Evolutionary conservation across 2,329 filamentous ascomycete species (phyloP).

Genomic region (Alternaria consortialis): DNA sequence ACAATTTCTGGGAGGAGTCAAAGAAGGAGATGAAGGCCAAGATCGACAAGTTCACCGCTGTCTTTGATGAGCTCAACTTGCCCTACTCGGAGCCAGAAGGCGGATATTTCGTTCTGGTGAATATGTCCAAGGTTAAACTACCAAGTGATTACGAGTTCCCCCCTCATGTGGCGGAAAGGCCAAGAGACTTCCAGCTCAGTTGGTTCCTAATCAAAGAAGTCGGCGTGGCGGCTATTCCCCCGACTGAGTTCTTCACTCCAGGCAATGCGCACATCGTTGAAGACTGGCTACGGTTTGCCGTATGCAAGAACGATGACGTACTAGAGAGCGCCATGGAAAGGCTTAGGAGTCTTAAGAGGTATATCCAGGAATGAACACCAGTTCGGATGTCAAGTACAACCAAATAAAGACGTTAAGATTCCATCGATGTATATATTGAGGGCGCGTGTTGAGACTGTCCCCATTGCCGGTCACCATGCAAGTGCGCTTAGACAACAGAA

Average conservation of each 20-base stretch:
- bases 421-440: not conserved
- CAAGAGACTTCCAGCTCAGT: conserved; percentile 90
- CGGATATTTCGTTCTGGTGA: conserved; percentile 96
- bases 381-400: not conserved
- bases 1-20: conserved; percentile 87
- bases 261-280: conserved; percentile 84
- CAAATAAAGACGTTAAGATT: not conserved
- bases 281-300: conserved; percentile 93
- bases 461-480: not conserved
- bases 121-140: conserved; percentile 86
- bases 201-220: conserved; percentile 99
- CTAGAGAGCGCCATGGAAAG: conserved; percentile 61
- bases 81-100: conserved; percentile 91
- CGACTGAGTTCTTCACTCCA: conserved; percentile 95
- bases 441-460: not conserved
- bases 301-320: conserved; percentile 93
- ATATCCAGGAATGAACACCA: conserved; percentile 48
- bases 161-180: conserved; percentile 82
- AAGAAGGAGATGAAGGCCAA: conserved; percentile 89
- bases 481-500: not conserved
- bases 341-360: conserved; percentile 60
- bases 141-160: conserved; percentile 89
- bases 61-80: conserved; percentile 59
- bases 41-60: conserved; percentile 83
- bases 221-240: conserved; percentile 93